Percentiles rank a stretch among this genome's conserved stretches.
Conservation (phyloP, 805 yeast genomes). For the Monosporozyma solicola region DNA sequence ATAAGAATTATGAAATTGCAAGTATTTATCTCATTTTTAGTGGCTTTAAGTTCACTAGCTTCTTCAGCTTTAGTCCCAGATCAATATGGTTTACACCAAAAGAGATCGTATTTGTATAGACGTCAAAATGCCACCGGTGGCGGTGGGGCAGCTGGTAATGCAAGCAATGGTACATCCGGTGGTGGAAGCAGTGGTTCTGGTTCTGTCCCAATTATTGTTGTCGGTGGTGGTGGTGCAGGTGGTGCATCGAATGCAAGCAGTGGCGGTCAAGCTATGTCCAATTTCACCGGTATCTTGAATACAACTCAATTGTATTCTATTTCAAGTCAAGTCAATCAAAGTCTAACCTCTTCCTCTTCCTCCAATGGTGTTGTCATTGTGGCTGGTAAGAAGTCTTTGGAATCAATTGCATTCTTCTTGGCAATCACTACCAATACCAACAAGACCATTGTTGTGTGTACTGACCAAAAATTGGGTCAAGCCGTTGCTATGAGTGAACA, state of each 20-base stretch:
- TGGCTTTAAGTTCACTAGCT: background rate
- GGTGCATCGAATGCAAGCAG: slow-evolving; percentile 2
- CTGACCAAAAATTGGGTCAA: slow-evolving; percentile 12
- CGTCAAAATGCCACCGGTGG: slow-evolving; percentile 2
- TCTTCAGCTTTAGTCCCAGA: background rate
- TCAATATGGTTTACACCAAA: background rate
- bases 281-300: slow-evolving; percentile 18
- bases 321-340: background rate
- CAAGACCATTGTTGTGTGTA: slow-evolving; percentile 18
- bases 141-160: slow-evolving; percentile 4
- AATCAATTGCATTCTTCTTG: slow-evolving; percentile 21
- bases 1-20: slow-evolving; percentile 5
- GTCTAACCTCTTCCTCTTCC: background rate
- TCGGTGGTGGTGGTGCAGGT: slow-evolving; percentile 7
- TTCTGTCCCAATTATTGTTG: slow-evolving; percentile 9
- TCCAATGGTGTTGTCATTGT: slow-evolving; percentile 19
- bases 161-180: slow-evolving; percentile 6
- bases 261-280: slow-evolving; percentile 10
- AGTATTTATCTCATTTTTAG: background rate
- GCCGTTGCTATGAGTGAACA: slow-evolving; percentile 13
- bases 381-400: slow-evolving; percentile 18
- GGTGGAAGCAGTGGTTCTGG: slow-evolving; percentile 11
- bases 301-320: slow-evolving; percentile 16
- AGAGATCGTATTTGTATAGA: background rate
- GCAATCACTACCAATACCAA: slow-evolving; percentile 15